These are phyloP conservation scores for Arthrobotrys pseudoclavata DNA, from an alignment of 2,329 filamentous ascomycete species.

Conservation along the genomic window DNA sequence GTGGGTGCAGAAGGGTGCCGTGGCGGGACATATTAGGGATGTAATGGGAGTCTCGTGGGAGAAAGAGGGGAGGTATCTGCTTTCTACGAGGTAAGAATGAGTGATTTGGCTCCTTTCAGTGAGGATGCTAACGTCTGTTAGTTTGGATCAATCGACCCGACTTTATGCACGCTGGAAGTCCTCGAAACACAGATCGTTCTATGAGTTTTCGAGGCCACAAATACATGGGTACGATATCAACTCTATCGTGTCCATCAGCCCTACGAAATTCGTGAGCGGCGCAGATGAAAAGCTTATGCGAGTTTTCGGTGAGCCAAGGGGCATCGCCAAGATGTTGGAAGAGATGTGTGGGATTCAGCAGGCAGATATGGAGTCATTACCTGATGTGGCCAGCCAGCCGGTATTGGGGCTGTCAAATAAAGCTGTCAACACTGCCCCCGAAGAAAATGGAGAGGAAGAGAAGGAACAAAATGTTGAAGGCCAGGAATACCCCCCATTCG, in stretches of 20 bases:
- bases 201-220: slow-evolving; percentile 94
- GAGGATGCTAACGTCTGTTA: slow-evolving; percentile 8
- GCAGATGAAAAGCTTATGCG: slow-evolving; percentile 98
- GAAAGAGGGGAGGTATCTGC: slow-evolving; percentile 81
- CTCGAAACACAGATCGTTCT: slow-evolving; percentile 76
- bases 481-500: slow-evolving; percentile 78
- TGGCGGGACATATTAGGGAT: slow-evolving; percentile 85
- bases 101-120: not conserved
- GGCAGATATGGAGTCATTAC: slow-evolving; percentile 70
- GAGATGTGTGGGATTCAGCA: slow-evolving; percentile 75
- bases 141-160: slow-evolving; percentile 86
- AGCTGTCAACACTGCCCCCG: slow-evolving; percentile 75
- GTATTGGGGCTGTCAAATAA: slow-evolving; percentile 97
- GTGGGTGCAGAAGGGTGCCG: slow-evolving; percentile 82
- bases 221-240: slow-evolving; percentile 99
- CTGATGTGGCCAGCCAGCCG: slow-evolving; percentile 93
- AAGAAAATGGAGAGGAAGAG: slow-evolving; percentile 73
- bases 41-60: slow-evolving; percentile 89
- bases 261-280: slow-evolving; percentile 87
- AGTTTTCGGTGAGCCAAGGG: slow-evolving; percentile 90
- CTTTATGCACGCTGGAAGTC: slow-evolving; percentile 84
- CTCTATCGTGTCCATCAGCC: slow-evolving; percentile 83
- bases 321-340: slow-evolving; percentile 80
- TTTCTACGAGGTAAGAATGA: slow-evolving; percentile 79
- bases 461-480: slow-evolving; percentile 69